Evolutionary conservation across 2,329 filamentous ascomycete genomes (phyloP).

Genomic region (Ceratocystis variospora): DNA sequence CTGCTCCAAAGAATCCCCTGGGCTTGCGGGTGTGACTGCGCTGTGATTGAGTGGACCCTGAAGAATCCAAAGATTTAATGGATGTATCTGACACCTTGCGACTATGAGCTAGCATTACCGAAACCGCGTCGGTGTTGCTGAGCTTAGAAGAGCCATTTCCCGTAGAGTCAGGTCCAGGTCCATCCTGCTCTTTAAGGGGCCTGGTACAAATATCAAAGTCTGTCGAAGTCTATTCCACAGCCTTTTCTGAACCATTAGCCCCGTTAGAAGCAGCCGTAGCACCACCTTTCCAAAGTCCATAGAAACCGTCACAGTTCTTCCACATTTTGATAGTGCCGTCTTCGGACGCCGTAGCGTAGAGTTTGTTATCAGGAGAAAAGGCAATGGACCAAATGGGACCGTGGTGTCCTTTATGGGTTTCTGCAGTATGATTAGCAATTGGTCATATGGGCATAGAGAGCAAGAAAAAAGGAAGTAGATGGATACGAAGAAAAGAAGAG

Average conservation of each 20-base stretch:
- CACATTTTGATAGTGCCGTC: slow-evolving; percentile 94
- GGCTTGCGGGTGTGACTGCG: slow-evolving; percentile 1
- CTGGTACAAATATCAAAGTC: neutral
- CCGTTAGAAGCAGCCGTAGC: slow-evolving; percentile 20
- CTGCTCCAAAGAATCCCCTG: neutral
- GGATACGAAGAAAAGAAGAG: neutral
- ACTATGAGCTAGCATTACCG: neutral
- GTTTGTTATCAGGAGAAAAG: slow-evolving; percentile 87
- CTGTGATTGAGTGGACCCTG: neutral
- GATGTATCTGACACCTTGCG: neutral
- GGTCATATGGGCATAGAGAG: neutral
- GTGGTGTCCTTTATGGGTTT: slow-evolving; percentile 92
- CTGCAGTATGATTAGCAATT: slow-evolving; percentile 30
- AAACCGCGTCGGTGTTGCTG: neutral
- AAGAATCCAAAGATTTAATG: neutral
- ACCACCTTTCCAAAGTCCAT: slow-evolving; percentile 49
- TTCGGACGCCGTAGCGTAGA: slow-evolving; percentile 93
- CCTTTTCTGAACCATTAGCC: slow-evolving; percentile 16
- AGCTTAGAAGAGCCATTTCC: neutral
- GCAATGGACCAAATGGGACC: slow-evolving; percentile 93
- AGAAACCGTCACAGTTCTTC: slow-evolving; percentile 55
- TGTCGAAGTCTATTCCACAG: slow-evolving; percentile 19
- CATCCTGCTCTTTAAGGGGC: neutral
- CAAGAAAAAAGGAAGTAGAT: neutral
- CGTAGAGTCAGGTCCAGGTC: neutral